Conservation (phyloP, 1,284 basidiomycete species). For the Ceraceosorus guamensis region DNA sequence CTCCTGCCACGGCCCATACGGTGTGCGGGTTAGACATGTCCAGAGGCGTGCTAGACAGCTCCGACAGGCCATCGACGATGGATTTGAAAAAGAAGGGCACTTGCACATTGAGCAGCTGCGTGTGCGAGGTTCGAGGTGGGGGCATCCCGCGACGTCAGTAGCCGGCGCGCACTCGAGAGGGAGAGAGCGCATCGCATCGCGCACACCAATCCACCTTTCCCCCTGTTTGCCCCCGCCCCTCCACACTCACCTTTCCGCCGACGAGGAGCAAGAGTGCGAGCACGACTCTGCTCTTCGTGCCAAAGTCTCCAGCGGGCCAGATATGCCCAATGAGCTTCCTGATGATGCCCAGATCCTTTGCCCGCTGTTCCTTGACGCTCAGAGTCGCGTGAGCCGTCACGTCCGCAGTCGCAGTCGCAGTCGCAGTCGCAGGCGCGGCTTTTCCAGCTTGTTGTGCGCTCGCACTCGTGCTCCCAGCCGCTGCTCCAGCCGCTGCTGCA, state of each 20-base stretch:
- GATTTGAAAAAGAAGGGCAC: slow-evolving; percentile 92
- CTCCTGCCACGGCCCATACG: slow-evolving; percentile 83
- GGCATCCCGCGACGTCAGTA: background rate
- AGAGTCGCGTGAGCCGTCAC: background rate
- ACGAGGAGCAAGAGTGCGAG: slow-evolving; percentile 75
- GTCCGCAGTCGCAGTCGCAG: background rate
- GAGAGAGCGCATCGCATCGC: too few species aligned
- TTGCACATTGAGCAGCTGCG: slow-evolving; percentile 83
- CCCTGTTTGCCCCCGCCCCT: background rate
- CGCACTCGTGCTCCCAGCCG: too few species aligned
- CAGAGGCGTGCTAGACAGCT: slow-evolving; percentile 49
- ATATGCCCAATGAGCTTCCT: slow-evolving; percentile 55
- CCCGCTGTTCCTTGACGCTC: slow-evolving; percentile 26
- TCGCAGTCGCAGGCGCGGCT: too few species aligned
- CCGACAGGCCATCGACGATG: slow-evolving; percentile 80
- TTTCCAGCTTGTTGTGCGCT: too few species aligned
- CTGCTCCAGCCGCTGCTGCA: too few species aligned
- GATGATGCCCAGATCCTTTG: slow-evolving; percentile 56
- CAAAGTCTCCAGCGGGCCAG: slow-evolving; percentile 56
- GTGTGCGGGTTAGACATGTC: slow-evolving; percentile 70
- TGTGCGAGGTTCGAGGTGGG: too few species aligned
- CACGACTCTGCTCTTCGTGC: slow-evolving; percentile 64
- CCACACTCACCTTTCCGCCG: slow-evolving; percentile 67
- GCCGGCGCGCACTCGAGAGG: too few species aligned
- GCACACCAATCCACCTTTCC: background rate